Base-by-base conservation (phyloP, 805 yeast genomes). In the Sugiyamaella valdiviana region DNA sequence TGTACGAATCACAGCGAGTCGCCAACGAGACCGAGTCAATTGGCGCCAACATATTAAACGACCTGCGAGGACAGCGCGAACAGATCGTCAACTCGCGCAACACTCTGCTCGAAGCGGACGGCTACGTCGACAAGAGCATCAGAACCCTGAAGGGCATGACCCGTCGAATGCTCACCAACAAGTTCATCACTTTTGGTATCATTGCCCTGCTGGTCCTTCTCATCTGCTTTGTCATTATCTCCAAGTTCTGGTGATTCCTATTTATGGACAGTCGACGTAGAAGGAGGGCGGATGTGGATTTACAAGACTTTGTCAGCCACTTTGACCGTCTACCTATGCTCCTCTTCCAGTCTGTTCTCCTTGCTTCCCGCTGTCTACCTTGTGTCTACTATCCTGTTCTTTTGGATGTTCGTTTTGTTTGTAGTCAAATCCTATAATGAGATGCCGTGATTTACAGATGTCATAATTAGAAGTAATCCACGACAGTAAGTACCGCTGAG, bases 21-120 rank as follows among this genome's bases (percentile, higher is more conserved):
- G 99, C 98, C 5, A 72, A 85, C 45, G 99, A 93, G 58, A 89
- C 99, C 0, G 99, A 93, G 66, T 74, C 75, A 26, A 80, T 93
- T 45, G 99, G 99, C 1, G 87, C 96, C 12, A 83, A 85, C 55
- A 93, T 93, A 45, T 75, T 93, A 68, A 81, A 80, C 58, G 96
- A 91, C 63, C 71, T 93, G 56, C 76, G 96, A 52, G 83, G 95
- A 21, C 99, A 93, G 69, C 74, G 99, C 50, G 99, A 93, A 61
- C 97, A 95, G 61, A 78, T 93, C 39, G 71, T 79, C 46, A 88
- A 90, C 58, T 80, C 96, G 19, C 79, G 97, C 65, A 85, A 84
- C 58, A 86, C 95, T 0, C 71, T 93, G 44, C 77, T 78, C 67
- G 91, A 89, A 53, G 98, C 98, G 0, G 98, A 93, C 63, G 80